Percentiles rank a stretch among this genome's conserved stretches.
These are phyloP conservation scores for Dichotomopilus funicola DNA, from an alignment of 2,329 filamentous ascomycete genomes.

Conservation along the genomic window DNA sequence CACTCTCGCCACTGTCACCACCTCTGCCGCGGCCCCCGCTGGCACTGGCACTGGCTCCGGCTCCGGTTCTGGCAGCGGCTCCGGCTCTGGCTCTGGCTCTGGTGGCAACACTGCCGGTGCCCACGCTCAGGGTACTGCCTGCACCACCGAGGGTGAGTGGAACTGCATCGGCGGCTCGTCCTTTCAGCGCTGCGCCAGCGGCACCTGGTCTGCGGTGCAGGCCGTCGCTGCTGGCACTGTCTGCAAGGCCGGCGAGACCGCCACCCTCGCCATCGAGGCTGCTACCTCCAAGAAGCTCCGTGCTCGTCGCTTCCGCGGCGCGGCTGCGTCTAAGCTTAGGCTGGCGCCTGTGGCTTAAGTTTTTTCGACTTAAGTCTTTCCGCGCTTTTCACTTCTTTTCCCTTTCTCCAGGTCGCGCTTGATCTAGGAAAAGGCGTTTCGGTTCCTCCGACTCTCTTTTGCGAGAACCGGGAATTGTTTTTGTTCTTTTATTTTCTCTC, in stretches of 20 bases:
- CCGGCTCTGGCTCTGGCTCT: slow-evolving; percentile 9
- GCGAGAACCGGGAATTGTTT: not conserved
- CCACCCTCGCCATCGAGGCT: slow-evolving; percentile 8
- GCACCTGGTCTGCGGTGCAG: slow-evolving; percentile 38
- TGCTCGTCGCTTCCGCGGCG: not conserved
- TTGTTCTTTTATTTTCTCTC: not conserved
- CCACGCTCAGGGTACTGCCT: slow-evolving; percentile 37
- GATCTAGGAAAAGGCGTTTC: not conserved
- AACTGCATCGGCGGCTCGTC: slow-evolving; percentile 42
- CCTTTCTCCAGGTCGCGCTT: not conserved
- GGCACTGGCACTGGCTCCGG: slow-evolving; percentile 7
- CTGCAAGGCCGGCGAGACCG: slow-evolving; percentile 35
- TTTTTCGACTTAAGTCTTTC: not conserved
- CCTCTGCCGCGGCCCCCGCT: not conserved
- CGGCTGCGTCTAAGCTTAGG: slow-evolving; percentile 3
- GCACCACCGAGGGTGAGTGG: slow-evolving; percentile 43
- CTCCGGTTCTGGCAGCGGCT: slow-evolving; percentile 7
- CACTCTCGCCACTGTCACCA: slow-evolving; percentile 14
- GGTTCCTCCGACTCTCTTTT: no score
- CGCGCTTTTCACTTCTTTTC: not conserved
- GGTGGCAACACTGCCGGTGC: slow-evolving; percentile 16
- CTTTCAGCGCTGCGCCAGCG: slow-evolving; percentile 48
- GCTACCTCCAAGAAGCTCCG: not conserved
- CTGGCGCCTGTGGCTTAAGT: not conserved
- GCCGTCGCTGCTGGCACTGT: slow-evolving; percentile 39